These are phyloP conservation scores for Lachnum nothofagi DNA, from an alignment of 2,329 filamentous ascomycete species.

Conservation along the genomic window DNA sequence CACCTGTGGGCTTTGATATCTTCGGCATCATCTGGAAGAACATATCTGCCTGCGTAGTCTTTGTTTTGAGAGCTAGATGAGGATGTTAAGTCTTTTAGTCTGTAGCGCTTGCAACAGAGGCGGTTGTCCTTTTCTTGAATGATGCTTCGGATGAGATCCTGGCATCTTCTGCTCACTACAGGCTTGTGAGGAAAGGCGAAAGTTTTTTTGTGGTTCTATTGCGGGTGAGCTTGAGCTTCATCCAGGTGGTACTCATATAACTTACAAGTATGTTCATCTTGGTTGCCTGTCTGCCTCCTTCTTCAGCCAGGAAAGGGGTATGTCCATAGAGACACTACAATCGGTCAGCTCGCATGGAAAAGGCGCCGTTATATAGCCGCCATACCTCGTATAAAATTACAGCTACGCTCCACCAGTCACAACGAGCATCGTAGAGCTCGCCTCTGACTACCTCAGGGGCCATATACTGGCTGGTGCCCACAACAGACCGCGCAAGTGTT, in stretches of 20 bases:
- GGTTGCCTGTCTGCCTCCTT: slow-evolving; percentile 67
- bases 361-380: background rate
- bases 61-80: slow-evolving; percentile 16
- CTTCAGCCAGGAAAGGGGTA: slow-evolving; percentile 81
- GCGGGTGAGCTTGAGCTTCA: slow-evolving; percentile 13
- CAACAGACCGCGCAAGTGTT: slow-evolving; percentile 73
- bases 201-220: slow-evolving; percentile 61
- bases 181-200: slow-evolving; percentile 67
- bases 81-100: slow-evolving; percentile 52
- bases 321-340: slow-evolving; percentile 75
- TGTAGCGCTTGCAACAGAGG: slow-evolving; percentile 71
- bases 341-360: background rate
- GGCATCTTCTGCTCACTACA: slow-evolving; percentile 62
- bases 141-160: slow-evolving; percentile 69
- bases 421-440: slow-evolving; percentile 80
- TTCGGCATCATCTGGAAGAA: slow-evolving; percentile 77
- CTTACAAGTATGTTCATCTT: slow-evolving; percentile 78
- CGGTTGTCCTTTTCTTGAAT: slow-evolving; percentile 70
- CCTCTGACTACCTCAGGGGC: slow-evolving; percentile 86
- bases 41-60: slow-evolving; percentile 53
- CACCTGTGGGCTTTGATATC: slow-evolving; percentile 88
- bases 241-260: slow-evolving; percentile 8
- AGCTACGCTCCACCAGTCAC: slow-evolving; percentile 95
- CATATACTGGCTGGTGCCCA: slow-evolving; percentile 98
- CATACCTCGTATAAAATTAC: slow-evolving; percentile 80